Evolutionary conservation across 352 stramenopile species (phyloP).

Genomic region (Plasmopara halstedii): DNA sequence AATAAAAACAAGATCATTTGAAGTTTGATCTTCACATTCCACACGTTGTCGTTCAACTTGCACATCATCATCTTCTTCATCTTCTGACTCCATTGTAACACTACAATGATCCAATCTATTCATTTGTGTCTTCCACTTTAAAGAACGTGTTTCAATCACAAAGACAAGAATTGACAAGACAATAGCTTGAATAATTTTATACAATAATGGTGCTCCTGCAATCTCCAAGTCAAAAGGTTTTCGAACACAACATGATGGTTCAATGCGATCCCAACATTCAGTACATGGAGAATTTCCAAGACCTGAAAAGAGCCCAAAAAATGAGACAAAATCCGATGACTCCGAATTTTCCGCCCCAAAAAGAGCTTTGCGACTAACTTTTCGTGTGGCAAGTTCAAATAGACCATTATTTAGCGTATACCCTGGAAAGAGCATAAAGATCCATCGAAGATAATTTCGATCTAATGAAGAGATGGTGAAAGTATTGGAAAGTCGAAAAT

Average conservation of each 20-base stretch:
- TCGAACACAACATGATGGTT: slow-evolving; percentile 39
- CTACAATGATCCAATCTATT: slow-evolving; percentile 2
- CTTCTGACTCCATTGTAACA: slow-evolving; percentile 11
- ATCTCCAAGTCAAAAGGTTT: slow-evolving; percentile 53
- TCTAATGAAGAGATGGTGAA: slow-evolving; percentile 54
- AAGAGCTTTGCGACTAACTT: slow-evolving; percentile 45
- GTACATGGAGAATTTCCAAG: slow-evolving; percentile 33
- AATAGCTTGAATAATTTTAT: slow-evolving; percentile 32
- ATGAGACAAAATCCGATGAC: slow-evolving; percentile 25
- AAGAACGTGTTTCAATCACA: slow-evolving; percentile 27
- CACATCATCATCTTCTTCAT: slow-evolving; percentile 44
- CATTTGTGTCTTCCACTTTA: slow-evolving; percentile 27
- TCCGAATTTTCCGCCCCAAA: slow-evolving; percentile 18
- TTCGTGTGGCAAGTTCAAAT: slow-evolving; percentile 63
- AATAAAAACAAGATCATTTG: slow-evolving; percentile 31
- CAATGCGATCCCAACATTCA: slow-evolving; percentile 40
- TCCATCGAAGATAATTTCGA: slow-evolving; percentile 59
- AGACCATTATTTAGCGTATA: slow-evolving; percentile 63
- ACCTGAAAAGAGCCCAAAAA: slow-evolving; percentile 47
- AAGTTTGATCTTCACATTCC: slow-evolving; percentile 6
- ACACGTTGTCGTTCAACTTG: slow-evolving; percentile 26
- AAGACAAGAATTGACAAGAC: slow-evolving; percentile 44
- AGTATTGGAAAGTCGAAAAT: slow-evolving; percentile 27
- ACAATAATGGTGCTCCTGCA: slow-evolving; percentile 34
- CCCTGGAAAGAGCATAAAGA: slow-evolving; percentile 63